phyloP scores from a whole-genome alignment of 1,139 yeast species.

The Meyerozyma guilliermondii region DNA sequence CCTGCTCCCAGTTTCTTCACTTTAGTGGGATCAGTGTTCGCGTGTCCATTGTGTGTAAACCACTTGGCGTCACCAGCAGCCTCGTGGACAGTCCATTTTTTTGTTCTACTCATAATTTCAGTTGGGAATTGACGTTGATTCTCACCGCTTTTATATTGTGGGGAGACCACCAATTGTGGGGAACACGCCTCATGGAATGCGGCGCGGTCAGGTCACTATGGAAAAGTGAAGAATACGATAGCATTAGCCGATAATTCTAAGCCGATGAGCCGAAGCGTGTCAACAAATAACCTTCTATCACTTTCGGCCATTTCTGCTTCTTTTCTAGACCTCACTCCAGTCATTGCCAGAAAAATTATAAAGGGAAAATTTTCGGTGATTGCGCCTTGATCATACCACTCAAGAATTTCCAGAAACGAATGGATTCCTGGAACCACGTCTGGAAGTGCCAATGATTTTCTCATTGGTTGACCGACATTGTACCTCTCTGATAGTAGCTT shows the following conservation, averaged over 20 bases:
- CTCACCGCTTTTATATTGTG: neutral
- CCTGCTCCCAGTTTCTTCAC: conserved; percentile 87
- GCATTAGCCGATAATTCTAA: neutral
- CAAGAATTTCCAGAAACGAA: neutral
- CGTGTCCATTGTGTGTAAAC: conserved; percentile 71
- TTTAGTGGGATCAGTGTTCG: conserved; percentile 64
- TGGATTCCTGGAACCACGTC: neutral
- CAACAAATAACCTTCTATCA: neutral
- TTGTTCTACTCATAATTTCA: conserved; percentile 71
- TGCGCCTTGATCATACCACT: neutral
- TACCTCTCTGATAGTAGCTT: neutral
- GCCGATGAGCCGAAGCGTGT: neutral
- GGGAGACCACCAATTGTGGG: conserved; percentile 1
- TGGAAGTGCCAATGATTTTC: neutral
- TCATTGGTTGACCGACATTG: neutral
- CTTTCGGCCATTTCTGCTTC: neutral
- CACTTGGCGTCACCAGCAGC: conserved; percentile 57
- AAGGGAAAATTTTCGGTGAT: neutral
- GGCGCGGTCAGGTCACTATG: neutral
- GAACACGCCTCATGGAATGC: neutral
- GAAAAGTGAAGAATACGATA: neutral
- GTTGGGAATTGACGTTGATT: neutral
- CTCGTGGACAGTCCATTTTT: conserved; percentile 70
- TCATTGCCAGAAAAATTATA: neutral
- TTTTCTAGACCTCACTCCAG: neutral